Evolutionary conservation across 768 basidiomycete genomes (phyloP).

Genomic region (Tricholoma hemisulphureum): DNA sequence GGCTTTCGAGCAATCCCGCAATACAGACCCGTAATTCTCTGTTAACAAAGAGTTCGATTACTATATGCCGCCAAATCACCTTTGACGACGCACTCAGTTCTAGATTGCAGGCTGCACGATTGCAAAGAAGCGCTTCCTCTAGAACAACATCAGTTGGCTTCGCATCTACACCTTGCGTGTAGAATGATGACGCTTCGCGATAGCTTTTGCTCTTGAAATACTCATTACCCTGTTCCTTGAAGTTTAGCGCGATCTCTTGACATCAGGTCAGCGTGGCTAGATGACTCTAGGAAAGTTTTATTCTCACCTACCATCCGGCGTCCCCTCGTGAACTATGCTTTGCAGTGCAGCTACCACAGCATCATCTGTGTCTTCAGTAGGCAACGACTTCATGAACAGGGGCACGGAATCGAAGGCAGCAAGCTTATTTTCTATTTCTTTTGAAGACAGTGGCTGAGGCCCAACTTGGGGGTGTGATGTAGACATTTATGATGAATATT

Average conservation of each 20-base stretch:
- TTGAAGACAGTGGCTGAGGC: constrained; percentile 34
- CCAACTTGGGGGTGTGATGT: constrained; percentile 21
- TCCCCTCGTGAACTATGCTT: constrained; percentile 83
- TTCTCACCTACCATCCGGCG: constrained; percentile 81
- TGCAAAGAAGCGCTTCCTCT: constrained; percentile 72
- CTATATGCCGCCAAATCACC: not conserved
- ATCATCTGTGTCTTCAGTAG: constrained; percentile 65
- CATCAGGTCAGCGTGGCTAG: not conserved
- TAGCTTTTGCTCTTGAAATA: constrained; percentile 86
- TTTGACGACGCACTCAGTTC: constrained; percentile 62
- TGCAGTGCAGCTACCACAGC: constrained; percentile 78
- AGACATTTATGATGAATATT: constrained; percentile 18
- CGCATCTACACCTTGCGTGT: constrained; percentile 85
- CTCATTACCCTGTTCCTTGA: constrained; percentile 95
- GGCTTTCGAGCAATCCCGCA: constrained; percentile 80
- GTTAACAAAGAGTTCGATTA: constrained; percentile 3
- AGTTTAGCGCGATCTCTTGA: constrained; percentile 84
- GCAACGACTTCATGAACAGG: constrained; percentile 90
- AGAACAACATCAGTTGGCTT: constrained; percentile 63
- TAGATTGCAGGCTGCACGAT: constrained; percentile 92
- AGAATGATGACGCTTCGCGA: constrained; percentile 87
- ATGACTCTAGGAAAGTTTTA: not conserved
- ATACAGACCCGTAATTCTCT: constrained; percentile 89
- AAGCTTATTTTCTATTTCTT: constrained; percentile 38
- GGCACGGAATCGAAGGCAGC: constrained; percentile 65